Evolutionary conservation across 1,284 basidiomycete species (phyloP), one percentile per base, ranked within the genome.

Genomic region (Agaricales sp.): DNA sequence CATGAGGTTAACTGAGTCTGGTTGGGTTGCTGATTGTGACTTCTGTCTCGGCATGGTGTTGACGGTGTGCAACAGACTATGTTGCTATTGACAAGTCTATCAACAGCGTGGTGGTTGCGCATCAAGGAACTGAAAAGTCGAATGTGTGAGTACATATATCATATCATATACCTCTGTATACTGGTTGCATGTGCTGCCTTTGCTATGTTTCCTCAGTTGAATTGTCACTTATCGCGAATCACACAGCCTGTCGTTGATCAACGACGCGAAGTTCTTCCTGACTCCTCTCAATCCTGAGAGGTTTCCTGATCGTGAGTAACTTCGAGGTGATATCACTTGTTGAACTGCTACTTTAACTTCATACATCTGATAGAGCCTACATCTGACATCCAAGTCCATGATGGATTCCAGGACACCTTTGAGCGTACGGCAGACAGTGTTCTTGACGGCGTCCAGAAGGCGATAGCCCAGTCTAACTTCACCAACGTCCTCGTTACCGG

Each of bases 321-420:
- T n/a, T 48, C 57, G 50, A 50, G 61, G n/a, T 44, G 59, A 38
- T 50, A 61, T 61, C 60, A 43, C 20, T 52, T 52, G 3, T 14
- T 14, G 12, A 30, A 21, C 46, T 25, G 6, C 41, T 37, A 16
- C 13, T 30, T 38, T 20, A 21, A 35, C 23, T 16, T 19, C 11
- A 16, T 49, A 14, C 19, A 13, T 23, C 14, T 49, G 16, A 18
- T 47, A 55, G 55, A 54, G 37, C 45, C 45, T 53, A 52, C 24
- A 59, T 63, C 41, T 24, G n/a, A n/a, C n/a, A n/a, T 59, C 2
- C 26, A 63, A 51, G 68, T 73, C 3, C 73, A 75, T 55, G 58
- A 62, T 23, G 73, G 73, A 4, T 75, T 75, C 66, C 67, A 70
- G 45, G 50, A 66, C 22, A 67, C 72, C 0, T 72, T 74, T 46